Conservation (phyloP, 2,329 filamentous ascomycete genomes). For the Dactylonectria estremocensis region DNA sequence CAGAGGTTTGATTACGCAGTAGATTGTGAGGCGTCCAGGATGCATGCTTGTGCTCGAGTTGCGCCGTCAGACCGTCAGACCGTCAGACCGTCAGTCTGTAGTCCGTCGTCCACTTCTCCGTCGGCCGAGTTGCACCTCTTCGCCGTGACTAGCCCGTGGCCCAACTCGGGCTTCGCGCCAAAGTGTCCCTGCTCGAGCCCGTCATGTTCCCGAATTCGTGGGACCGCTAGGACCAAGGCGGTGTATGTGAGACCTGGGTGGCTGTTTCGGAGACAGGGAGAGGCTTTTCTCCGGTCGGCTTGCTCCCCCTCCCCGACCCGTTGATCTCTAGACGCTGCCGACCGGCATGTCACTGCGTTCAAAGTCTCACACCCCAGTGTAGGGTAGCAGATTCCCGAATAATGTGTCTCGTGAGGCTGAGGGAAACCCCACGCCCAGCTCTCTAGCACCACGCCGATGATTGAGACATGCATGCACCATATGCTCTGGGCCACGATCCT, state of each 20-base stretch:
- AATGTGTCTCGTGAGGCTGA: background rate
- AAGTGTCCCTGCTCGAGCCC: background rate
- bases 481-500: background rate
- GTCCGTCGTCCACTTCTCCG: background rate
- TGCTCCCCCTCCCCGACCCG: constrained; percentile 38
- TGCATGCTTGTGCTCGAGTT: constrained; percentile 9
- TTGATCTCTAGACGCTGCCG: constrained; percentile 31
- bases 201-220: constrained; percentile 14
- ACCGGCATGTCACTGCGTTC: background rate
- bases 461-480: background rate
- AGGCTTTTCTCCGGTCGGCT: constrained; percentile 20
- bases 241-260: constrained; percentile 16
- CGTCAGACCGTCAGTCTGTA: too few species aligned
- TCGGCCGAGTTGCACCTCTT: constrained; percentile 24
- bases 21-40: constrained; percentile 29
- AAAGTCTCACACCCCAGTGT: background rate
- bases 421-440: background rate
- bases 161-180: background rate
- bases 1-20: constrained; percentile 25
- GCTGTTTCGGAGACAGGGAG: background rate
- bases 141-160: background rate
- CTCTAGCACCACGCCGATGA: background rate
- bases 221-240: constrained; percentile 19
- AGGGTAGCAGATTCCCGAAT: constrained; percentile 2
- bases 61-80: background rate